phyloP scores from a whole-genome alignment of 2,329 filamentous ascomycete genomes.

The Colletotrichum caudatum region DNA sequence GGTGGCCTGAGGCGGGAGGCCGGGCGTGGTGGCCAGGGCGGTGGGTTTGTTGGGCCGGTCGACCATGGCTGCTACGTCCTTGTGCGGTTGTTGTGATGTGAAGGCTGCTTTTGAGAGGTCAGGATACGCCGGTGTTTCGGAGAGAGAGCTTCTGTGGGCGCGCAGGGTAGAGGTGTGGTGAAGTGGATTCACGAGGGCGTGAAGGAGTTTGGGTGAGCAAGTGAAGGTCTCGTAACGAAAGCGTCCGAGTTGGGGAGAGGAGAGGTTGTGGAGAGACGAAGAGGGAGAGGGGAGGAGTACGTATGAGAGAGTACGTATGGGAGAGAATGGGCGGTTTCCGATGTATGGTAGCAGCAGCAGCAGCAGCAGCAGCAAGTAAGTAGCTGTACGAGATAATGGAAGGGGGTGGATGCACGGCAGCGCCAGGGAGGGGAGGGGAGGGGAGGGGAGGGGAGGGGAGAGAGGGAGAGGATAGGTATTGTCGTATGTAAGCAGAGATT shows the following conservation, averaged over 20 bases:
- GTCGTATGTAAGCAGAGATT: conserved; percentile 15
- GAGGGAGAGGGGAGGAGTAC: neutral
- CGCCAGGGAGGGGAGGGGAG: neutral
- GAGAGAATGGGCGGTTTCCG: neutral
- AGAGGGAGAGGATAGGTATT: too few species aligned
- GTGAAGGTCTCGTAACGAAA: neutral
- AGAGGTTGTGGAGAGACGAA: conserved; percentile 6
- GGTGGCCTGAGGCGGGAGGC: conserved; percentile 78
- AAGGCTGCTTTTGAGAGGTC: neutral
- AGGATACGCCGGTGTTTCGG: conserved; percentile 19
- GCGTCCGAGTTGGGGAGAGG: neutral
- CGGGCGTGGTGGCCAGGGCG: conserved; percentile 79
- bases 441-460: too few species aligned
- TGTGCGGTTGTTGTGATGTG: neutral
- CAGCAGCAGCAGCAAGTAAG: neutral
- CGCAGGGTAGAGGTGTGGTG: neutral
- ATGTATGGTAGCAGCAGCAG: neutral
- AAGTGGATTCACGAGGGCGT: conserved; percentile 1
- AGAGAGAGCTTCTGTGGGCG: neutral
- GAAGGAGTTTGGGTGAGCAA: neutral
- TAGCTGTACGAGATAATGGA: conserved; percentile 14
- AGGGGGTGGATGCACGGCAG: conserved; percentile 9
- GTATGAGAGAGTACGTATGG: neutral
- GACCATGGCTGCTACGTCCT: conserved; percentile 66
- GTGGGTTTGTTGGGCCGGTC: conserved; percentile 88